Base-by-base conservation (phyloP, 495 filamentous ascomycete genomes). In the Penicillium pancosmium region DNA sequence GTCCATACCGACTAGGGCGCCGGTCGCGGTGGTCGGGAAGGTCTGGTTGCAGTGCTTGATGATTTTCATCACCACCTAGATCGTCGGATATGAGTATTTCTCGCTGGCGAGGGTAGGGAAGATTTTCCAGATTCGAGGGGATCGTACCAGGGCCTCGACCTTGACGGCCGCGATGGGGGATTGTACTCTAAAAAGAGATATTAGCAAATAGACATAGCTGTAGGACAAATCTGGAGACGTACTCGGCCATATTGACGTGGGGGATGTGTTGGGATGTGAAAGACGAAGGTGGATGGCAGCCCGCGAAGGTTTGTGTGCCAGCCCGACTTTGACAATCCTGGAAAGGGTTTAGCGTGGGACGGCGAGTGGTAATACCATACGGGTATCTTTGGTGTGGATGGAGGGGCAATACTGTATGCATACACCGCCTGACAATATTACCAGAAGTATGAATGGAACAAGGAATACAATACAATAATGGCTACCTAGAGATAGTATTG, bases 51-150 rank as follows among this genome's bases (percentile, higher is more conserved):
- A 89, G 80, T 95, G 91, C 79, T 93, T 96, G 68, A 94, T 91
- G 68, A 97, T 91, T 78, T 96, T 96, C 91, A 96, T 91, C 52
- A 93, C 91, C 70, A 96, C 91, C 91, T 95, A 70, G 41, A 63
- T 57, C 34, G 55, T 49, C 31, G 57, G 52, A 64, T 63, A 69
- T 69, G 35, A 60, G 64, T 66, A 70, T 59, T 61, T 66, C 49
- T 68, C 53, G 62, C 65, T 64, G 71, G 64, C 64, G 63, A 73
- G 68, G 67, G 55, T 10, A 55, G 59, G 60, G 55, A 54, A 70
- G 68, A 65, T 67, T 70, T 71, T 75, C 69, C 66, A 66, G 63
- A 62, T 57, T 73, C 61, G 53, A 54, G 54, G 55, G 56, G 43
- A 54, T 54, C 71, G 50, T 85, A 91, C 91, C 83, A 95, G 75